Percentiles rank a stretch among this genome's conserved stretches.
Conservation (phyloP, 805 yeast genomes). For the Kluyveromyces nonfermentans region DNA sequence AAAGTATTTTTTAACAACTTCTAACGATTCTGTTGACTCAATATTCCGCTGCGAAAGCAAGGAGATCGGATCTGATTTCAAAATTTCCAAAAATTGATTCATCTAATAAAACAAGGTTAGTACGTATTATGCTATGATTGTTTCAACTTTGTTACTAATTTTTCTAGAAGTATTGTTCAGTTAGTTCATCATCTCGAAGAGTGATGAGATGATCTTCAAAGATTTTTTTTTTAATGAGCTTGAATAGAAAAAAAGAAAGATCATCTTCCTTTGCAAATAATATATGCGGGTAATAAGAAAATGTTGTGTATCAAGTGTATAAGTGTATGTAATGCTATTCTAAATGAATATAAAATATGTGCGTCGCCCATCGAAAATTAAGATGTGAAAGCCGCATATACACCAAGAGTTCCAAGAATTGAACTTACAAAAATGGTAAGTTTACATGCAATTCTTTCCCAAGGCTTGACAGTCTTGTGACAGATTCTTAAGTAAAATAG, state of each 20-base stretch:
- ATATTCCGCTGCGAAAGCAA: conserved; percentile 13
- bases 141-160: too few species aligned
- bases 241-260: background rate
- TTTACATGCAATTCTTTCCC: conserved; percentile 34
- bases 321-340: background rate
- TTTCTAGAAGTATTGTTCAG: too few species aligned
- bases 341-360: background rate
- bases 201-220: background rate
- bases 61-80: conserved; percentile 16
- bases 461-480: conserved; percentile 31
- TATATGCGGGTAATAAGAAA: background rate
- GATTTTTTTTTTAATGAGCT: background rate
- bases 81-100: conserved; percentile 13
- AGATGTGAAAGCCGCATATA: conserved; percentile 40
- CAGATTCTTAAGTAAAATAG: conserved; percentile 58
- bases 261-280: background rate
- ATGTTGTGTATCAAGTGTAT: background rate
- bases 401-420: conserved; percentile 47
- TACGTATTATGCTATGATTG: too few species aligned
- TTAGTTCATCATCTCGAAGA: too few species aligned
- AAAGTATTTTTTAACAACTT: conserved; percentile 18
- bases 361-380: conserved; percentile 2
- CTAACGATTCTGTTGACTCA: conserved; percentile 16
- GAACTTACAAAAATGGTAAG: conserved; percentile 38
- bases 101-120: too few species aligned